Conservation (phyloP, 257 asterid genomes). For the Oldenlandia corymbosa region DNA sequence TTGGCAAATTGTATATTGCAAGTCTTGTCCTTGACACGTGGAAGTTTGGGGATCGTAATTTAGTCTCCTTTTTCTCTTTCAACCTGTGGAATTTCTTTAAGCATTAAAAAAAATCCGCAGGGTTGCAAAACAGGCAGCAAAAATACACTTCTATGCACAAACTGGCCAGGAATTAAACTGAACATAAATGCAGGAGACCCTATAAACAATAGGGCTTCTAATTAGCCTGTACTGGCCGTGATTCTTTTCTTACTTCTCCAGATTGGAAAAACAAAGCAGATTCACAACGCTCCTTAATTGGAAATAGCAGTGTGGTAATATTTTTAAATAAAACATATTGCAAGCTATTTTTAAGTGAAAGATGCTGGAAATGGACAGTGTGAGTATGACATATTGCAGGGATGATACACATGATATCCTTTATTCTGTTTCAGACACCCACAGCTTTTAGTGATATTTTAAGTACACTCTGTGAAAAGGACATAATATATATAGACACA, state of each 20-base stretch:
- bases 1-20: conserved; percentile 80
- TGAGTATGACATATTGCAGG: too few species aligned
- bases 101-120: conserved; percentile 1
- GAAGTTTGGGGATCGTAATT: conserved; percentile 88
- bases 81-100: conserved; percentile 37
- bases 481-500: too few species aligned
- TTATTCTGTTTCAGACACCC: not conserved
- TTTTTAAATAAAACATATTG: too few species aligned
- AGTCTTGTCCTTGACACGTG: conserved; percentile 86
- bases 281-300: too few species aligned
- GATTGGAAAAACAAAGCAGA: too few species aligned
- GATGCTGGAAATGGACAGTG: too few species aligned
- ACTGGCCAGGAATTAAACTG: not conserved
- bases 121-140: not conserved
- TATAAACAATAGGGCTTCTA: too few species aligned
- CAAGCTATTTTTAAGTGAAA: too few species aligned
- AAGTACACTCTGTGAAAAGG: too few species aligned
- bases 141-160: not conserved
- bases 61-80: conserved; percentile 72
- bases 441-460: not conserved
- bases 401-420: too few species aligned
- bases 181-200: not conserved
- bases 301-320: too few species aligned
- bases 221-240: too few species aligned
- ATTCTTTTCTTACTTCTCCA: not conserved